These are phyloP conservation scores for Marasmius oreades DNA, from an alignment of 1,284 basidiomycete genomes.

Conservation along the genomic window DNA sequence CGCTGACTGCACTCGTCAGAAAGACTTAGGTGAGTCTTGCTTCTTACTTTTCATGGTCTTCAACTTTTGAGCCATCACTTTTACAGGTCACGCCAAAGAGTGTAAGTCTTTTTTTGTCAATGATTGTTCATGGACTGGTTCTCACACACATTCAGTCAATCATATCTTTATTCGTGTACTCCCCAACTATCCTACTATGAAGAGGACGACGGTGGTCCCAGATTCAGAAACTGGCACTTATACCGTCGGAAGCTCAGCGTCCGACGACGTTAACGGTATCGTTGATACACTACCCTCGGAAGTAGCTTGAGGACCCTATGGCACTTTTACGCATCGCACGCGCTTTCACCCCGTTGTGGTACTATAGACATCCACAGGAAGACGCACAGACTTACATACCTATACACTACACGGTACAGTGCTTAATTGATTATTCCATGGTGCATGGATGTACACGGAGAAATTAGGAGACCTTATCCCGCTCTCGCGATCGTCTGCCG, in stretches of 20 bases:
- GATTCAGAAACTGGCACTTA: no score
- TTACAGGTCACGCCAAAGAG: slow-evolving; percentile 63
- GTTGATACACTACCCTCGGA: no score
- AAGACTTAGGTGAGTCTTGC: slow-evolving; percentile 54
- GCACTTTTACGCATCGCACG: no score
- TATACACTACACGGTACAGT: neutral
- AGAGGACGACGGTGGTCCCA: neutral
- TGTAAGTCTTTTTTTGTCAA: slow-evolving; percentile 44
- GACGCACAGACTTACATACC: neutral
- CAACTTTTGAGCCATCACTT: slow-evolving; percentile 5
- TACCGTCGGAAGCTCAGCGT: no score
- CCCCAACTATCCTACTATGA: no score
- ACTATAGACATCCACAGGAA: no score
- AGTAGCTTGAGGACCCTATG: no score
- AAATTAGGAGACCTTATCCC: neutral
- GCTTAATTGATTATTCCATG: neutral
- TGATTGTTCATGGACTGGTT: slow-evolving; percentile 2
- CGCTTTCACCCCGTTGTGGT: no score
- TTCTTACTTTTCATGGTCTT: neutral
- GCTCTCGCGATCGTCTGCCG: neutral
- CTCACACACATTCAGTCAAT: slow-evolving; percentile 35
- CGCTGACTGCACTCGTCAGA: slow-evolving; percentile 50
- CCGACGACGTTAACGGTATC: no score
- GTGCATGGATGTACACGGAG: neutral
- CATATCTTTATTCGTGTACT: slow-evolving; percentile 35